These are phyloP conservation scores for Sporormia fimetaria DNA, from an alignment of 495 filamentous ascomycete genomes.

Conservation along the genomic window DNA sequence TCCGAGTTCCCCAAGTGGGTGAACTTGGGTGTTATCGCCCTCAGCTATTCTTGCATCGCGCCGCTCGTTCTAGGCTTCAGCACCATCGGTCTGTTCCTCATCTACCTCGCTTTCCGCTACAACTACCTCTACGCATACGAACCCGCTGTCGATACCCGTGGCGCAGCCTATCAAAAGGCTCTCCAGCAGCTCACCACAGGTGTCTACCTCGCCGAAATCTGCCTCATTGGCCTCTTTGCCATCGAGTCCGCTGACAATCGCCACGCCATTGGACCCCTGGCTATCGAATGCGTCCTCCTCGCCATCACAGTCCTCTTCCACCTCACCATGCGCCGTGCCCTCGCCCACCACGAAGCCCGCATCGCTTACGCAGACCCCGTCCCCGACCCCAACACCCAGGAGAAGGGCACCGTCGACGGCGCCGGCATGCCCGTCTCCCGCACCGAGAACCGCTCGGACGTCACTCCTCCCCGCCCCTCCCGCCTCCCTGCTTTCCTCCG, in stretches of 20 bases:
- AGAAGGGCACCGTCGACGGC: constrained; percentile 51
- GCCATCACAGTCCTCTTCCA: constrained; percentile 76
- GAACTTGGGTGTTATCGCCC: constrained; percentile 73
- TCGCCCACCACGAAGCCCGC: constrained; percentile 44
- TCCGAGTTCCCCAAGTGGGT: constrained; percentile 80
- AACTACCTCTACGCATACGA: constrained; percentile 89
- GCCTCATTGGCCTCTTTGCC: constrained; percentile 83
- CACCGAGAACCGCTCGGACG: constrained; percentile 14
- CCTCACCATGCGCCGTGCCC: constrained; percentile 62
- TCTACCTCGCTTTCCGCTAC: constrained; percentile 92
- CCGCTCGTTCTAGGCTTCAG: constrained; percentile 83
- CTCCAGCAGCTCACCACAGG: constrained; percentile 85
- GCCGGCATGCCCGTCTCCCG: constrained; percentile 2
- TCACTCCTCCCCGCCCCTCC: constrained; percentile 6
- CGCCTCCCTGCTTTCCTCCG: constrained; percentile 14
- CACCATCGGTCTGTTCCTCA: constrained; percentile 67
- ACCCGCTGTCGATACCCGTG: constrained; percentile 77
- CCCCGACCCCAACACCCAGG: constrained; percentile 70
- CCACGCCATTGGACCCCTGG: constrained; percentile 59
- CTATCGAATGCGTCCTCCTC: constrained; percentile 75
- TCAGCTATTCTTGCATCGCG: constrained; percentile 83
- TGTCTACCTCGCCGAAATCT: constrained; percentile 72
- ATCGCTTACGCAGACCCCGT: constrained; percentile 10
- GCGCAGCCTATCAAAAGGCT: constrained; percentile 75
- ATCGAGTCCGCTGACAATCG: constrained; percentile 39